Conservation (phyloP, 441 rosid genomes). For the Pelargonium fulgidum region DNA sequence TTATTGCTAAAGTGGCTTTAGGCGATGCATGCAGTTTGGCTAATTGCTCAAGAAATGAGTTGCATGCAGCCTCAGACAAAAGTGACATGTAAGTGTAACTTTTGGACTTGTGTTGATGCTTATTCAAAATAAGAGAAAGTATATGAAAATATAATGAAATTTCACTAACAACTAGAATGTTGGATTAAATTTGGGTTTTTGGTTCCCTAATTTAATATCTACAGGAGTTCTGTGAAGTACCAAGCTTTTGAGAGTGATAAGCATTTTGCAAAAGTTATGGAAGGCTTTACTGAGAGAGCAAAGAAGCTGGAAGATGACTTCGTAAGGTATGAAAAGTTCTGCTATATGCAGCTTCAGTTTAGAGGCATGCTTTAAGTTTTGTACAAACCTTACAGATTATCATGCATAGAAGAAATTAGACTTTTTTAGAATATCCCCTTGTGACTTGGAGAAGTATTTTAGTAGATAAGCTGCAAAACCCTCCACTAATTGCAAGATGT, state of each 20-base stretch:
- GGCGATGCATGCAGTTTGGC: constrained; percentile 56
- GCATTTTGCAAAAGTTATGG: constrained; percentile 41
- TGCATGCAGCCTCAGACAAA: constrained; percentile 20
- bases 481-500: too few species aligned
- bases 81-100: constrained; percentile 36
- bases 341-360: neutral
- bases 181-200: neutral
- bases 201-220: constrained; percentile 6
- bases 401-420: too few species aligned
- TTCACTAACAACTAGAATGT: neutral
- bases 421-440: too few species aligned
- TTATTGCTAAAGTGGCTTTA: constrained; percentile 46
- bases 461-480: too few species aligned
- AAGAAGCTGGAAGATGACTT: constrained; percentile 53
- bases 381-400: too few species aligned
- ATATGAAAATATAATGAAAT: neutral
- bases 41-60: constrained; percentile 22
- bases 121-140: neutral
- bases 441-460: too few species aligned
- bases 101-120: neutral
- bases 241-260: constrained; percentile 33
- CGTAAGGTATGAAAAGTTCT: constrained; percentile 34
- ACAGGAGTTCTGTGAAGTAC: constrained; percentile 37
- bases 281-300: constrained; percentile 48
- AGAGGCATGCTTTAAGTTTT: neutral